Conservation (phyloP, 2,329 filamentous ascomycete species). For the Ceratocystis alfenasii region DNA sequence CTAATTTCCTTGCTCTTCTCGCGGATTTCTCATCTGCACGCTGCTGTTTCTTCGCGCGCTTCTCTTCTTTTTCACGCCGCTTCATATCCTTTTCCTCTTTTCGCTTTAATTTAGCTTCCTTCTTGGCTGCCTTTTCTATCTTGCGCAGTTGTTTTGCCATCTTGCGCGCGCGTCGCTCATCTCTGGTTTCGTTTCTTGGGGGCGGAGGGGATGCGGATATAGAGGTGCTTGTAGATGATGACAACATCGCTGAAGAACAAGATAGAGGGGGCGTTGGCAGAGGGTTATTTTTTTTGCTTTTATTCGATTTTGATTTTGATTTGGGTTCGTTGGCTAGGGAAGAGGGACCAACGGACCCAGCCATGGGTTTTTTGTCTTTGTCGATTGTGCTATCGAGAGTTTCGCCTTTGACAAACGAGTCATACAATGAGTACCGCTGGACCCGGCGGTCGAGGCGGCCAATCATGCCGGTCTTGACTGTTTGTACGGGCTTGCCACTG, state of each 20-base stretch:
- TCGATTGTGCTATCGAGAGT: slow-evolving; percentile 58
- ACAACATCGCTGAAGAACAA: not conserved
- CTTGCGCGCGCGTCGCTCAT: slow-evolving; percentile 21
- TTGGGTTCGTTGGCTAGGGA: slow-evolving; percentile 9
- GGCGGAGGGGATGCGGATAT: not conserved
- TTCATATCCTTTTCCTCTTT: slow-evolving; percentile 27
- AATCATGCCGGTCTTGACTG: slow-evolving; percentile 41
- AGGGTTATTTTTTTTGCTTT: not conserved
- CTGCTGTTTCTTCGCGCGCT: slow-evolving; percentile 29
- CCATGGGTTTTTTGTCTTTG: slow-evolving; percentile 9
- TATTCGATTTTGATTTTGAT: not conserved
- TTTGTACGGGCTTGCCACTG: slow-evolving; percentile 45
- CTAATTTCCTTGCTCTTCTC: slow-evolving; percentile 24
- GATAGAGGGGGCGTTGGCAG: not conserved
- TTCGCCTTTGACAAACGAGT: slow-evolving; percentile 74
- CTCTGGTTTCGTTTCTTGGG: slow-evolving; percentile 23
- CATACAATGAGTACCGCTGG: slow-evolving; percentile 58
- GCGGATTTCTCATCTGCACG: slow-evolving; percentile 25
- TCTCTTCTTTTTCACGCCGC: slow-evolving; percentile 36
- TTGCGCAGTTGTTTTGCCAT: slow-evolving; percentile 20
- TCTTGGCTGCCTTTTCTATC: slow-evolving; percentile 18
- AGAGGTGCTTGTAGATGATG: not conserved
- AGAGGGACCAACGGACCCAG: slow-evolving; percentile 13
- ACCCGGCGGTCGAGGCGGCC: slow-evolving; percentile 44
- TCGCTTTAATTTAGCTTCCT: slow-evolving; percentile 29